These are phyloP conservation scores for Neurospora sp. DNA, from an alignment of 495 filamentous ascomycete genomes.

Conservation along the genomic window DNA sequence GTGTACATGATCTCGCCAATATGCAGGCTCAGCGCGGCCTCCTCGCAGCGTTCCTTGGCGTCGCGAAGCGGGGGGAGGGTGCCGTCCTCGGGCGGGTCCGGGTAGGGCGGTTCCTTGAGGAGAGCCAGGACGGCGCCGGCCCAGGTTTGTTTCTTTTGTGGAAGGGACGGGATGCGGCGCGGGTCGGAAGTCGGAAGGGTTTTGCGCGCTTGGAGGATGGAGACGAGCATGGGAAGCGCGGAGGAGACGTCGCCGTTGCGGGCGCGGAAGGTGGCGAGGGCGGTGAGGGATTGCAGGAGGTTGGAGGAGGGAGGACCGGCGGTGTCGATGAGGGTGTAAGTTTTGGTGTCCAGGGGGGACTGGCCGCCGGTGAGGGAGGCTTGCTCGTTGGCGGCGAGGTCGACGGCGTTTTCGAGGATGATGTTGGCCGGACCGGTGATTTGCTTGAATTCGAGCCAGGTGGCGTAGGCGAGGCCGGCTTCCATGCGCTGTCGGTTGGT, in stretches of 20 bases:
- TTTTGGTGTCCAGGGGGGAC: conserved; percentile 48
- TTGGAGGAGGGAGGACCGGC: conserved; percentile 52
- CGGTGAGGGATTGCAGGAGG: conserved; percentile 61
- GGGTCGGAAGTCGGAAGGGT: conserved; percentile 22
- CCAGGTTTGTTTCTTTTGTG: background rate
- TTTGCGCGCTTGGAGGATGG: conserved; percentile 63
- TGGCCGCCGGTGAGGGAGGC: conserved; percentile 14
- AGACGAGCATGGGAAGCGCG: conserved; percentile 80
- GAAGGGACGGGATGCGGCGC: background rate
- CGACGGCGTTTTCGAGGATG: conserved; percentile 17
- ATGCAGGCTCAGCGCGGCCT: conserved; percentile 76
- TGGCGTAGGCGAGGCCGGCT: conserved; percentile 70
- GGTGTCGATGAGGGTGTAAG: conserved; percentile 44
- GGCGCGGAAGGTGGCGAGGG: conserved; percentile 68
- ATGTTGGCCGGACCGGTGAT: conserved; percentile 25
- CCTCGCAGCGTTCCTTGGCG: conserved; percentile 58
- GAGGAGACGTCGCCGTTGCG: conserved; percentile 46
- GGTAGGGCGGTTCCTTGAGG: conserved; percentile 48
- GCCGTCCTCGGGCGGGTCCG: conserved; percentile 54
- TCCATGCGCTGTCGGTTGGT: conserved; percentile 62
- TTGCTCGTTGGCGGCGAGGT: conserved; percentile 21
- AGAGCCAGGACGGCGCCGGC: conserved; percentile 15
- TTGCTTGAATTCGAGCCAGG: conserved; percentile 72
- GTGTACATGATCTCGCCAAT: conserved; percentile 86
- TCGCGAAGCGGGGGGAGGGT: conserved; percentile 52